These are phyloP conservation scores for Byssoonygena ceratinophila DNA, from an alignment of 2,329 filamentous ascomycete species.

Conservation along the genomic window DNA sequence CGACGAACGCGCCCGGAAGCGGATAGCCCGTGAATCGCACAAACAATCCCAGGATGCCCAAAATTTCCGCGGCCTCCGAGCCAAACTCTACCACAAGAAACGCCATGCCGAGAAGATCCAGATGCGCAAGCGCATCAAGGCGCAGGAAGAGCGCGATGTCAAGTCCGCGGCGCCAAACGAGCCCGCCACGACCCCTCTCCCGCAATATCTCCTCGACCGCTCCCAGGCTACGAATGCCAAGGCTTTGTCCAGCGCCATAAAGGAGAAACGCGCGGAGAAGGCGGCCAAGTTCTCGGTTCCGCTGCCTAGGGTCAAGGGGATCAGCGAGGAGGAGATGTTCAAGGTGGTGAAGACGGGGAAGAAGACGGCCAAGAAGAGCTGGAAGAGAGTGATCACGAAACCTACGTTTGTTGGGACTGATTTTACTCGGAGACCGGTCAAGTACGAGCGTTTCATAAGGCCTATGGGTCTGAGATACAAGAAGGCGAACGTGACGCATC, in stretches of 20 bases:
- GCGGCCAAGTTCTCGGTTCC: constrained; percentile 87
- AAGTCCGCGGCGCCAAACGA: constrained; percentile 71
- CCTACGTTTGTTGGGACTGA: constrained; percentile 84
- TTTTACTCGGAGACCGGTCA: constrained; percentile 81
- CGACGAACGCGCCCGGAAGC: constrained; percentile 83
- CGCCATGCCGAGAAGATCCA: constrained; percentile 96
- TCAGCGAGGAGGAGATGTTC: constrained; percentile 96
- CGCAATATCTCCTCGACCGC: constrained; percentile 90
- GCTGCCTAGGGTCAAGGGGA: constrained; percentile 84
- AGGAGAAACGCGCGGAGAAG: constrained; percentile 91
- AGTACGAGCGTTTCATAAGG: constrained; percentile 59
- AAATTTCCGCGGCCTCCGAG: constrained; percentile 79
- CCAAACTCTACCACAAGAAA: constrained; percentile 89
- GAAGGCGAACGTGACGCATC: constrained; percentile 64
- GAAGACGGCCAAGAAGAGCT: constrained; percentile 77
- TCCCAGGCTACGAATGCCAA: constrained; percentile 57
- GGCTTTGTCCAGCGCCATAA: constrained; percentile 73
- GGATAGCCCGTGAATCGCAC: constrained; percentile 77
- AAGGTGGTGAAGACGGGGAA: constrained; percentile 92
- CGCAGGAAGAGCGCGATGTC: constrained; percentile 91
- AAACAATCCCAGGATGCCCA: constrained; percentile 81
- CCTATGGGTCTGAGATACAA: constrained; percentile 72
- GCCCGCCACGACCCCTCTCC: constrained; percentile 69
- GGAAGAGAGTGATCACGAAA: constrained; percentile 59
- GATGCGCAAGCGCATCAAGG: constrained; percentile 89